A percentile compares a stretch with the other conserved stretches of the same genome.
phyloP scores from a whole-genome alignment of 192 early-diverging fungal genomes.

The Geranomyces variabilis region DNA sequence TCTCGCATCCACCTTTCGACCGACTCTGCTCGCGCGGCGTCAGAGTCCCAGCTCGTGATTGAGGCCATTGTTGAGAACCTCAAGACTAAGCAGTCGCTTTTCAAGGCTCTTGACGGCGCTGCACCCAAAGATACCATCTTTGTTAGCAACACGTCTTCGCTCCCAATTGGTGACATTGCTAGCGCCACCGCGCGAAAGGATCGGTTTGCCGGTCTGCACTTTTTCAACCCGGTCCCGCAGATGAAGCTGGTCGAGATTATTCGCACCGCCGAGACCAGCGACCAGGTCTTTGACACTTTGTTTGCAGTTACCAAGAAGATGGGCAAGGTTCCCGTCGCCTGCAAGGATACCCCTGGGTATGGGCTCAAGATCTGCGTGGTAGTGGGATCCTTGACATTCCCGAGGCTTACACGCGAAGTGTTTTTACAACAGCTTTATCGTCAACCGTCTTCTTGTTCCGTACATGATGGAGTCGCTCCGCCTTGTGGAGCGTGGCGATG shows the following conservation, averaged over 20 bases:
- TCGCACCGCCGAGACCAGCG: conserved; percentile 63
- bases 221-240: conserved; percentile 98
- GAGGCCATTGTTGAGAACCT: conserved; percentile 98
- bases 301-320: conserved; percentile 72
- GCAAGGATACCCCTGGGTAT: conserved; percentile 97
- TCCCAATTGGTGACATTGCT: conserved; percentile 85
- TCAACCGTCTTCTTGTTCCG: conserved; percentile 94
- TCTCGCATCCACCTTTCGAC: conserved; percentile 69
- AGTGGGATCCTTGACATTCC: neutral
- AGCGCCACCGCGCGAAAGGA: conserved; percentile 53
- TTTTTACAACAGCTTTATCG: conserved; percentile 66
- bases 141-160: conserved; percentile 90
- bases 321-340: conserved; percentile 86
- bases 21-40: conserved; percentile 62
- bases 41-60: conserved; percentile 77
- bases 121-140: conserved; percentile 79
- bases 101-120: conserved; percentile 68
- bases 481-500: conserved; percentile 87
- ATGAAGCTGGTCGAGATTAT: conserved; percentile 98
- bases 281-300: conserved; percentile 67
- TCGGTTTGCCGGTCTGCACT: conserved; percentile 87
- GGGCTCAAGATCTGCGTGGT: neutral
- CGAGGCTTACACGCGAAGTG: too few relatives aligned
- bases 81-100: conserved; percentile 81
- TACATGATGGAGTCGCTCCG: conserved; percentile 97